Base-by-base conservation (phyloP, 73 alveolate genomes). In the Tetrahymena elliotti region DNA sequence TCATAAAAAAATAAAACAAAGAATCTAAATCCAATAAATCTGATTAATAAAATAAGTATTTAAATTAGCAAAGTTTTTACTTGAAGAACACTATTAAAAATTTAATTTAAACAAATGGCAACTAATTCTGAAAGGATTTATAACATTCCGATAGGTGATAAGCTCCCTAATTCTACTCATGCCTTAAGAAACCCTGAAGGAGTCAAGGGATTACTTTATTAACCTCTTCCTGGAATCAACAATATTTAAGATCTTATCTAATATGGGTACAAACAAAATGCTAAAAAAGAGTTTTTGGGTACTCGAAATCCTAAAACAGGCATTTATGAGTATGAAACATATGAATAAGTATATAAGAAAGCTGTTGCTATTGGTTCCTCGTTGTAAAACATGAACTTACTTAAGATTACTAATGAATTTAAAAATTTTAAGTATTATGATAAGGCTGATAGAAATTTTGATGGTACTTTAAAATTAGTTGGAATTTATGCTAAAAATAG, bases 401-500 rank as follows among this genome's bases (percentile, higher is more conserved):
- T 68, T 68, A 68, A 68, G n/a, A 68, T 68, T 24, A 68, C 88
- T n/a, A 24, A 68, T 16, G 88, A 68, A 31, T 68, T 22, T 68
- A 68, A 68, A 31, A 68, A 68, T 68, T 68, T 68, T 31, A 68
- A 31, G 88, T 6, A 27, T 68, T 68, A 68, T 10, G 36, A 68
- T 4, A 68, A 68, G n/a, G 13, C 10, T 12, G 95, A 94, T 53
- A 83, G 82, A 13, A 22, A 84, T 36, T 38, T 84, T 83, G 84
- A 94, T 93, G 84, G 16, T 18, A 84, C 93, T 40, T 36, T 94
- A 24, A 83, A 94, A 20, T 40, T 94, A 16, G 38, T 97, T 37
- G 98, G 99, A 47, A 95, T 97, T 47, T 97, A 96, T 93, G 93
- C 98, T 15, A 97, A 94, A 96, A 97, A 97, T 96, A 93, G 98